Evolutionary conservation across 1,284 basidiomycete species (phyloP).

Genomic region (Ustilago tritici): DNA sequence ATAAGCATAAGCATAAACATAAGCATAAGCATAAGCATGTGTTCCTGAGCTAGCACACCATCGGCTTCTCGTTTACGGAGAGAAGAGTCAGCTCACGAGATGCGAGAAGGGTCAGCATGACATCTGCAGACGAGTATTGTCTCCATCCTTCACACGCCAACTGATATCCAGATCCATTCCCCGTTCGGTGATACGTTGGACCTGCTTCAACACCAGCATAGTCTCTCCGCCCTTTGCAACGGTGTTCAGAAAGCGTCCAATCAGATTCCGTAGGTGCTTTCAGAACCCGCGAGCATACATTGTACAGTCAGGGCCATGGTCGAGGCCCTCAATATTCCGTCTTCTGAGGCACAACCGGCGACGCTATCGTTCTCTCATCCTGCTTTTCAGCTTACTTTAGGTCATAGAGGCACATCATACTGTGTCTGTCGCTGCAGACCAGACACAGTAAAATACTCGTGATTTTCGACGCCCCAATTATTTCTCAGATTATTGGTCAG

Average conservation of each 20-base stretch:
- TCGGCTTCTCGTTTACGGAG: not conserved
- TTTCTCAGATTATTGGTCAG: too few species aligned
- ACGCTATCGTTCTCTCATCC: not conserved
- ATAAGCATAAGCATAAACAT: not conserved
- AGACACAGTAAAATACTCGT: too few species aligned
- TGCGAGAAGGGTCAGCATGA: not conserved
- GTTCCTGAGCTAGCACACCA: constrained; percentile 8
- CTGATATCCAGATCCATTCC: not conserved
- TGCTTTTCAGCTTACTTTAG: not conserved
- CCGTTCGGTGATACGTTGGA: not conserved
- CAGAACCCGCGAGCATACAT: not conserved
- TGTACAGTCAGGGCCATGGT: not conserved
- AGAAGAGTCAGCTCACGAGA: not conserved
- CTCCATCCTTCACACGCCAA: not conserved
- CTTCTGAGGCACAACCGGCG: not conserved
- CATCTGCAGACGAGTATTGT: not conserved
- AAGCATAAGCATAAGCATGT: not conserved
- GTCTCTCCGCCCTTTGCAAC: not conserved
- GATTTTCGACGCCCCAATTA: too few species aligned
- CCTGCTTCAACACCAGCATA: not conserved
- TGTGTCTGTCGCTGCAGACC: too few species aligned
- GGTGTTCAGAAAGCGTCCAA: not conserved
- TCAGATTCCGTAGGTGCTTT: not conserved
- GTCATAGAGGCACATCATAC: too few species aligned
- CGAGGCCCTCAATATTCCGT: not conserved